These are phyloP conservation scores for Mucuna pruriens DNA, from an alignment of 306 rosid genomes.

Conservation along the genomic window DNA sequence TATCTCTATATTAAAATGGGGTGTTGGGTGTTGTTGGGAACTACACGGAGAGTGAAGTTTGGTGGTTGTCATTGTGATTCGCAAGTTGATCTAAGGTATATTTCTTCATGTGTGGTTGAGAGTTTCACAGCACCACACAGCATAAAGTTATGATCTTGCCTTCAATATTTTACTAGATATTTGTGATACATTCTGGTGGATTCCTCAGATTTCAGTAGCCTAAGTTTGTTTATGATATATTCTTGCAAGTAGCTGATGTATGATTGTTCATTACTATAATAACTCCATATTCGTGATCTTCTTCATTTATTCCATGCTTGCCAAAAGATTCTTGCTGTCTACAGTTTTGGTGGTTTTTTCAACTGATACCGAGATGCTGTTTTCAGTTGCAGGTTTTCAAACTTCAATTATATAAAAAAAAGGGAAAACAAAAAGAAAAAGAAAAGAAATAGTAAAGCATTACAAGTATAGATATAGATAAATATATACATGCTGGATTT, in stretches of 20 bases:
- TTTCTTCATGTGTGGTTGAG: conserved; percentile 59
- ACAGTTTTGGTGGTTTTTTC: conserved; percentile 87
- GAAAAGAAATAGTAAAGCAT: not conserved
- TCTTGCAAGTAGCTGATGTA: conserved; percentile 68
- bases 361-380: conserved; percentile 98
- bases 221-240: conserved; percentile 52
- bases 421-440: not conserved
- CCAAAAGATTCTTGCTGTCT: conserved; percentile 91
- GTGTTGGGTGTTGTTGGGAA: conserved; percentile 74
- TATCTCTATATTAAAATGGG: conserved; percentile 37
- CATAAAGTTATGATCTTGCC: conserved; percentile 62
- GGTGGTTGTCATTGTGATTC: conserved; percentile 62
- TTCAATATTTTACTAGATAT: conserved; percentile 66
- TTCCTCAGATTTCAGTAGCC: conserved; percentile 73
- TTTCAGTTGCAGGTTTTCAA: conserved; percentile 85
- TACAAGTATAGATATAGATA: conserved; percentile 1
- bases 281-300: conserved; percentile 52
- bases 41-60: conserved; percentile 84
- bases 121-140: conserved; percentile 39
- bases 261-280: conserved; percentile 57
- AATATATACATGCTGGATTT: conserved; percentile 55
- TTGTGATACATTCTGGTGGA: conserved; percentile 69
- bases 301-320: conserved; percentile 66
- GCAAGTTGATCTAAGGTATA: conserved; percentile 43
- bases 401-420: conserved; percentile 57